Evolutionary conservation across 1,139 yeast species (phyloP), one percentile per base, ranked within the genome.

Genomic region (Geotrichum restrictum): DNA sequence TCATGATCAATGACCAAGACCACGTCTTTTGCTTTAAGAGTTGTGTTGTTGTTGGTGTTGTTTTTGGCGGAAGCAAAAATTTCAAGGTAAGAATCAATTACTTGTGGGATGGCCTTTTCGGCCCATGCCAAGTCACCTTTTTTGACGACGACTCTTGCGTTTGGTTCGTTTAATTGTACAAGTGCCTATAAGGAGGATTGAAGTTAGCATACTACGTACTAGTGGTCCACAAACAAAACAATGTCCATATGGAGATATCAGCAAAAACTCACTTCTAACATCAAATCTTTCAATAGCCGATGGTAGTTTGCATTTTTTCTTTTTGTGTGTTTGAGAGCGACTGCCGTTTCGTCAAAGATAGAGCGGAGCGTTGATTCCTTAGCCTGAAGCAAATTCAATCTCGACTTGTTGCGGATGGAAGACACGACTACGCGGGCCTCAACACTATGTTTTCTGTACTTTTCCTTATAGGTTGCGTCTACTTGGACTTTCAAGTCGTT

Each of bases 401-500:
- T 83, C 60, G 95, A 87, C 74, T 93, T 89, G 77, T 94, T 94
- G 60, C 93, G 91, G 67, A 91, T 85, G 55, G 96, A 91, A 33
- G 98, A 91, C 74, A 88, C 89, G 65, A 93, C 83, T 68, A 93
- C 93, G 75, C 93, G 98, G 72, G 93, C 97, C 46, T 93, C 86
- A 71, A 94, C 82, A 41, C 89, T 76, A 3, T 96, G 91, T 72
- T 91, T 93, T 76, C 93, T 93, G 74, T 86, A 80, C 69, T 88
- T 89, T 64, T 82, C 84, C 61, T 85, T 93, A 69, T 85, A 88
- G 44, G 79, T 74, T 29, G 83, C 74, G 69, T 94, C 98, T 61
- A 94, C 88, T 51, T 93, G 83, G 46, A 94, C 85, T 54, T 87
- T 86, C 74, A 93, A 98, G 13, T 89, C 79, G 65, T 98, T 85